These are phyloP conservation scores for Podaxis pistillaris DNA, from an alignment of 768 basidiomycete genomes.

Conservation along the genomic window DNA sequence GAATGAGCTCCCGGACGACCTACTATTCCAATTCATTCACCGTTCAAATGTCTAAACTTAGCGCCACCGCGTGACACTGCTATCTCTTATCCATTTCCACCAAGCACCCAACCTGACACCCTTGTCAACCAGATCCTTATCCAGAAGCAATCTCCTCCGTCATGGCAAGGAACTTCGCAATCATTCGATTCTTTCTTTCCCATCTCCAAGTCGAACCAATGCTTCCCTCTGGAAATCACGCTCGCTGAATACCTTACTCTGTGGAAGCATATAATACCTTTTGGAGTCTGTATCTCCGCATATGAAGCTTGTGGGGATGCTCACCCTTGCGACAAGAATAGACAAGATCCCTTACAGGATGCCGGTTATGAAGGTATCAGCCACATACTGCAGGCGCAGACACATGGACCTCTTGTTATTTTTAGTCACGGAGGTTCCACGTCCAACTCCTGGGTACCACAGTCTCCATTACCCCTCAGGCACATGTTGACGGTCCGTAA, in stretches of 20 bases:
- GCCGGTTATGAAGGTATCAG: neutral
- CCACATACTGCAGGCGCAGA: neutral
- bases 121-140: neutral
- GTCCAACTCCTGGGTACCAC: neutral
- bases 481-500: neutral
- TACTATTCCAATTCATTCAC: neutral
- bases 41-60: neutral
- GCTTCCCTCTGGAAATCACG: neutral
- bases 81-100: neutral
- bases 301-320: neutral
- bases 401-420: constrained; percentile 1
- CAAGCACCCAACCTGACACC: neutral
- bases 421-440: neutral
- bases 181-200: neutral
- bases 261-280: neutral
- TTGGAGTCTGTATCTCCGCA: neutral
- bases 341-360: neutral
- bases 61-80: neutral
- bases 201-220: neutral
- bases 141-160: neutral
- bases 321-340: neutral
- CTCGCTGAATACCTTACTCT: neutral
- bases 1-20: neutral
- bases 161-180: neutral
- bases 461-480: neutral